A percentile compares a stretch with the other conserved stretches of the same genome.
phyloP scores from a whole-genome alignment of 331 rosid genomes.

The Rosa hybrid region DNA sequence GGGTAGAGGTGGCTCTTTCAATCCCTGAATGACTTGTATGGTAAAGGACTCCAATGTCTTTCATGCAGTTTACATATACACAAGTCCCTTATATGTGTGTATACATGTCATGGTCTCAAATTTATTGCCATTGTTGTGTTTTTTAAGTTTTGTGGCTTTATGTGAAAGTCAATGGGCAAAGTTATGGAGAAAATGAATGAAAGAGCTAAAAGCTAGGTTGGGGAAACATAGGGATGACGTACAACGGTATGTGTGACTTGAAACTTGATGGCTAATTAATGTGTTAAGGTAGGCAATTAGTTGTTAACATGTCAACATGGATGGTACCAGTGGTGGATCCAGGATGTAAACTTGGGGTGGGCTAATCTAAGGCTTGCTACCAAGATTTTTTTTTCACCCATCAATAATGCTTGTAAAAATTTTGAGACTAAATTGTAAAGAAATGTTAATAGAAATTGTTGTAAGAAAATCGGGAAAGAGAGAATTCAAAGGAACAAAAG shows the following conservation, averaged over 20 bases:
- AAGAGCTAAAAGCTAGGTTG: neutral
- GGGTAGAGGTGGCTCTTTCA: neutral
- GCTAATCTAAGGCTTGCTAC: too few species aligned
- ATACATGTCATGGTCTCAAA: neutral
- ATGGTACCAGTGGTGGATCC: neutral
- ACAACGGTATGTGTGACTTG: neutral
- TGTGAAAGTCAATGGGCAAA: constrained; percentile 5
- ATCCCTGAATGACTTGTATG: neutral
- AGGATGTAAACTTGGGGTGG: too few species aligned
- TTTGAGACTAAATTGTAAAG: too few species aligned
- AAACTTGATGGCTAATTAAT: neutral
- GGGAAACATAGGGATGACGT: neutral
- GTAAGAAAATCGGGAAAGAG: too few species aligned
- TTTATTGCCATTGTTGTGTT: neutral
- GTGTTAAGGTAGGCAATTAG: neutral
- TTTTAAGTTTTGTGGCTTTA: neutral
- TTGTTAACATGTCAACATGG: neutral
- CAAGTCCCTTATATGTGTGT: neutral
- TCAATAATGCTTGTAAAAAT: too few species aligned
- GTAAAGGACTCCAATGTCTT: neutral
- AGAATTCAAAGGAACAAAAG: too few species aligned
- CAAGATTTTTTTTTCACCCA: too few species aligned
- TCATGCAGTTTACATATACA: neutral
- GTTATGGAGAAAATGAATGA: neutral
- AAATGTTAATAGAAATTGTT: too few species aligned